Evolutionary conservation across 2,329 filamentous ascomycete species (phyloP), one percentile per base, ranked within the genome.

Genomic region (Aspergillus costaricaensis): DNA sequence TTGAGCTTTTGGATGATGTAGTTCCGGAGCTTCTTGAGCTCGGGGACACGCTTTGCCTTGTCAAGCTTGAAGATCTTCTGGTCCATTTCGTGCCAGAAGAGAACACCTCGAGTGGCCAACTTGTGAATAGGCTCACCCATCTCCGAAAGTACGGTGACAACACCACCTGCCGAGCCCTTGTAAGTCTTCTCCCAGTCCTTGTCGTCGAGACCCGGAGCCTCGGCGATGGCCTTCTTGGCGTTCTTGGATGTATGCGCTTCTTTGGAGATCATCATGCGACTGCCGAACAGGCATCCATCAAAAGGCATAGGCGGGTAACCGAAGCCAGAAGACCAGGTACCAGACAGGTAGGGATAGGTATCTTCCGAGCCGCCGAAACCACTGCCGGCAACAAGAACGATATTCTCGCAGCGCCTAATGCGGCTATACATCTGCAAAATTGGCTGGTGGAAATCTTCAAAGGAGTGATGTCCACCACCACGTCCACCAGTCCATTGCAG

Each of bases 81-180:
- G 73, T 99, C 95, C 92, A 99, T 96, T 80, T 99, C 96, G 53
- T 92, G 89, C 95, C 95, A 99, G 83, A 99, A 96, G 57, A 87
- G 83, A 51, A 99, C 93, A 85, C 95, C 95, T 61, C 96, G 90
- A 52, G 95, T 99, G 15, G 95, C 96, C 61, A 99, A 86, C 82
- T 99, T 99, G 83, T 99, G 95, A 64, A 99, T 99, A 5, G 95
- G 96, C 83, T 99, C 95, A 49, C 95, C 96, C 96, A 99, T 99
- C 80, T 99, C 95, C 1, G 95, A 99, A 65, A 92, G 88, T 52
- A 99, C 95, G 27, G 95, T 99, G 70, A 99, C 94, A 65, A 99
- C 88, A 75, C 95, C 95, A 70, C 95, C 95, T 59, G 93, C 90
- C 25, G 92, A 85, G 17, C 91, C 91, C 81, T 94, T 92, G 82